Conservation (phyloP, 2,329 filamentous ascomycete species). For the Elsinoe batatas region DNA sequence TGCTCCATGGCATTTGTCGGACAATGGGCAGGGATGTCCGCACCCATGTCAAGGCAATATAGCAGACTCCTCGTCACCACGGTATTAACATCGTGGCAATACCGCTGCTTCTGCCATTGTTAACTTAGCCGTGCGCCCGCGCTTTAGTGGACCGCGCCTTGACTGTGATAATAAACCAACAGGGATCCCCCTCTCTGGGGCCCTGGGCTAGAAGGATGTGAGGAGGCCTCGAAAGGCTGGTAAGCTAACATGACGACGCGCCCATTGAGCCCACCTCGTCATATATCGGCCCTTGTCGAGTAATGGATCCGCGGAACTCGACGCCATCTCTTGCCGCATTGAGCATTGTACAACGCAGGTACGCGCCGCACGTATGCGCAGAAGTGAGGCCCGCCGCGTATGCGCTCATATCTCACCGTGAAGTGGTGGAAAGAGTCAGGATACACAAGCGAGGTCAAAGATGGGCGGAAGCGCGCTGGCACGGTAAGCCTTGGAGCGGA, state of each 20-base stretch:
- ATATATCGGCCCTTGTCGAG: not conserved
- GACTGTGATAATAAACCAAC: slow-evolving; percentile 7
- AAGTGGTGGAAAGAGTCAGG: not conserved
- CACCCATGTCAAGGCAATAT: no score
- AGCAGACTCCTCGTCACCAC: no score
- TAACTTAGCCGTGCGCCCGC: not conserved
- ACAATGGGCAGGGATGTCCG: no score
- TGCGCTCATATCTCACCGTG: not conserved
- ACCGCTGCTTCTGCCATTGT: not conserved
- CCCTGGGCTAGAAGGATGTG: not conserved
- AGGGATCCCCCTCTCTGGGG: not conserved
- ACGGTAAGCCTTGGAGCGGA: not conserved
- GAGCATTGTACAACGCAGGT: slow-evolving; percentile 4
- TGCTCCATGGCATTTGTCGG: not conserved
- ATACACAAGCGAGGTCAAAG: not conserved
- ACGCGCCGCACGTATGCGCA: slow-evolving; percentile 1
- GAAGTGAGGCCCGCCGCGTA: not conserved
- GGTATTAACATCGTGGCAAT: not conserved
- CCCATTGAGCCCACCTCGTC: not conserved
- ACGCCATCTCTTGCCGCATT: slow-evolving; percentile 1
- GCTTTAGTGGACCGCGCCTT: not conserved
- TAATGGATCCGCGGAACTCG: not conserved
- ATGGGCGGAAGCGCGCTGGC: not conserved
- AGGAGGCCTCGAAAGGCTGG: not conserved
- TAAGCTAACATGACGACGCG: not conserved